Percentiles rank a stretch among this genome's conserved stretches.
Evolutionary conservation across 2,329 filamentous ascomycete genomes (phyloP).

Genomic region (Bretziella fagacearum): DNA sequence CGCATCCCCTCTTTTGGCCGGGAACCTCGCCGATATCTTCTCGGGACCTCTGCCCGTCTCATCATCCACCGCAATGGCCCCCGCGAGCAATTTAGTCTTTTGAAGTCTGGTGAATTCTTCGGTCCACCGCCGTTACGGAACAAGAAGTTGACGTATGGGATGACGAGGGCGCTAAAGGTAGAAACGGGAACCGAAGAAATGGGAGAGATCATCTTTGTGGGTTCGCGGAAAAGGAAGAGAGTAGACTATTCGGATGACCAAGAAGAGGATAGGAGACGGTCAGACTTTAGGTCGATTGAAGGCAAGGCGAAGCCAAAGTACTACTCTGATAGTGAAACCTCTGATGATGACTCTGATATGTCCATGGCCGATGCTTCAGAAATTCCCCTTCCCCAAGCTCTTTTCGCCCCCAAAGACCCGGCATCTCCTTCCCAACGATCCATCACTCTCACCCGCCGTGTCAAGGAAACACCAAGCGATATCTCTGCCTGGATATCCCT

Average conservation of each 20-base stretch:
- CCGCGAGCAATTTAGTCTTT: conserved; percentile 36
- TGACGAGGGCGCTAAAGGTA: conserved; percentile 5
- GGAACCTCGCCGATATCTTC: conserved; percentile 47
- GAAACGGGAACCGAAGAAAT: not conserved
- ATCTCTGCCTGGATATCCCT: conserved; percentile 59
- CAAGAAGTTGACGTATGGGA: conserved; percentile 12
- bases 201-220: conserved; percentile 27
- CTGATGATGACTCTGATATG: conserved; percentile 13
- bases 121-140: conserved; percentile 8
- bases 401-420: not conserved
- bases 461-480: conserved; percentile 50
- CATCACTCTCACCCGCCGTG: conserved; percentile 43
- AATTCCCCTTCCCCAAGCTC: conserved; percentile 26
- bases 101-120: conserved; percentile 25
- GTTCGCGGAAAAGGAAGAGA: conserved; percentile 15
- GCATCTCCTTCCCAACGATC: conserved; percentile 21
- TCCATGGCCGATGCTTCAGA: conserved; percentile 16
- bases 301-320: conserved; percentile 39
- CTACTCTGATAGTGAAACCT: conserved; percentile 29
- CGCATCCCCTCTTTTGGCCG: conserved; percentile 56
- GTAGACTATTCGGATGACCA: conserved; percentile 24
- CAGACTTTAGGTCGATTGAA: conserved; percentile 49
- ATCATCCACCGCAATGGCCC: conserved; percentile 50
- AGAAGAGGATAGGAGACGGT: conserved; percentile 25
- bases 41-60: conserved; percentile 45